Evolutionary conservation across 345 rosid genomes (phyloP).

Genomic region (Mallotus nudiflorus): DNA sequence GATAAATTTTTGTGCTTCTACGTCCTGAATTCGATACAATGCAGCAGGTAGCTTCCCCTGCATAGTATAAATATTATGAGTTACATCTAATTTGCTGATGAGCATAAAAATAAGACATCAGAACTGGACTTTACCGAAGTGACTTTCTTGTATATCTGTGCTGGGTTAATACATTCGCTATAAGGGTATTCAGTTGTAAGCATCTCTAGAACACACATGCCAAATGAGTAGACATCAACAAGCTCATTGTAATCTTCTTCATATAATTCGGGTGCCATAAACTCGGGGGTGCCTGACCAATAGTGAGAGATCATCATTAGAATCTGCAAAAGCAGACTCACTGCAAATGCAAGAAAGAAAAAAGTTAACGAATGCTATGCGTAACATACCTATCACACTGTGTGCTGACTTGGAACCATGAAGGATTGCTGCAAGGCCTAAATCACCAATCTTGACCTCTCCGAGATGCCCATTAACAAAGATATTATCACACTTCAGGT

Average conservation of each 20-base stretch:
- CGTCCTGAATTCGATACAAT: conserved; percentile 56
- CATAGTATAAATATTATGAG: conserved; percentile 12
- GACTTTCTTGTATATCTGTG: conserved; percentile 42
- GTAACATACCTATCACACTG: conserved; percentile 39
- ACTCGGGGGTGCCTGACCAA: conserved; percentile 33
- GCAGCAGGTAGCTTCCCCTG: conserved; percentile 81
- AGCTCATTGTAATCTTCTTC: conserved; percentile 39
- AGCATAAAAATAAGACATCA: background rate
- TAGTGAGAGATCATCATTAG: background rate
- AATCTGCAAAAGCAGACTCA: too few species aligned
- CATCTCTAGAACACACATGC: conserved; percentile 40
- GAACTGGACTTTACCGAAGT: conserved; percentile 26
- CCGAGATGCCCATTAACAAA: conserved; percentile 43
- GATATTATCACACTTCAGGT: conserved; percentile 35
- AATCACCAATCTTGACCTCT: conserved; percentile 39
- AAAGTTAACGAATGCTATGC: background rate
- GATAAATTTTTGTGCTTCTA: conserved; percentile 64
- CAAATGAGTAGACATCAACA: conserved; percentile 39
- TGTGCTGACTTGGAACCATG: conserved; percentile 28
- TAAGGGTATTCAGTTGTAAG: conserved; percentile 35
- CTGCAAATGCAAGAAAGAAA: too few species aligned
- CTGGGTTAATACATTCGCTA: conserved; percentile 38
- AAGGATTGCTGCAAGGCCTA: conserved; percentile 35
- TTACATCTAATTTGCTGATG: conserved; percentile 1
- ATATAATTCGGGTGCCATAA: conserved; percentile 38